Conservation (phyloP, 2,329 filamentous ascomycete species). For the Sporothrix schenckii region DNA sequence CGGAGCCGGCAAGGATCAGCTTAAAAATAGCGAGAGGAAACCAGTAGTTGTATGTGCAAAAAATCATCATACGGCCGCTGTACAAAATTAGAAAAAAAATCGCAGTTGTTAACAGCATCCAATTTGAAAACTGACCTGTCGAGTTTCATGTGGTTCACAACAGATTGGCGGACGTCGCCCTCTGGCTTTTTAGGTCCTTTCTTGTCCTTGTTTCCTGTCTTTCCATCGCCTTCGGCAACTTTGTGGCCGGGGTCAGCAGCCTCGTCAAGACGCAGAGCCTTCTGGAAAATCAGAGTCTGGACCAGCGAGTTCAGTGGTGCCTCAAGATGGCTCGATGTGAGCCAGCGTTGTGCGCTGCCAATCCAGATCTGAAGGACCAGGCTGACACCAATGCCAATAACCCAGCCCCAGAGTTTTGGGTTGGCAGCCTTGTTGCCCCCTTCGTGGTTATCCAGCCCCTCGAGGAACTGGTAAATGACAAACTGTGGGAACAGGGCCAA, state of each 20-base stretch:
- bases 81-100: constrained; percentile 17
- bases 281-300: constrained; percentile 45
- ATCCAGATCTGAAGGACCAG: constrained; percentile 43
- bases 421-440: constrained; percentile 34
- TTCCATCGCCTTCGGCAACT: neutral
- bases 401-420: constrained; percentile 43
- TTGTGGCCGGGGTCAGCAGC: constrained; percentile 38
- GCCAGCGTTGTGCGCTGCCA: constrained; percentile 42
- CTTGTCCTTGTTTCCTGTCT: constrained; percentile 28
- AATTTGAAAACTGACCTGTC: constrained; percentile 39
- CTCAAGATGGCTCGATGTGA: constrained; percentile 43
- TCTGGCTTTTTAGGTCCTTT: constrained; percentile 29
- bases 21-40: constrained; percentile 44
- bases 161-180: constrained; percentile 42
- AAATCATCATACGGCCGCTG: constrained; percentile 42
- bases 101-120: neutral
- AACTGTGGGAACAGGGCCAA: constrained; percentile 44
- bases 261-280: constrained; percentile 44
- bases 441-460: constrained; percentile 40
- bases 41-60: constrained; percentile 43
- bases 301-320: constrained; percentile 42
- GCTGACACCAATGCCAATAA: constrained; percentile 40
- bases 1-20: constrained; percentile 42
- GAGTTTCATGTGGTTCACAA: constrained; percentile 46
- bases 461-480: constrained; percentile 45